A percentile compares a stretch with the other conserved stretches of the same genome.
Evolutionary conservation across 176 grass and related monocot genomes (phyloP).

Genomic region (Cymbopogon citratus): DNA sequence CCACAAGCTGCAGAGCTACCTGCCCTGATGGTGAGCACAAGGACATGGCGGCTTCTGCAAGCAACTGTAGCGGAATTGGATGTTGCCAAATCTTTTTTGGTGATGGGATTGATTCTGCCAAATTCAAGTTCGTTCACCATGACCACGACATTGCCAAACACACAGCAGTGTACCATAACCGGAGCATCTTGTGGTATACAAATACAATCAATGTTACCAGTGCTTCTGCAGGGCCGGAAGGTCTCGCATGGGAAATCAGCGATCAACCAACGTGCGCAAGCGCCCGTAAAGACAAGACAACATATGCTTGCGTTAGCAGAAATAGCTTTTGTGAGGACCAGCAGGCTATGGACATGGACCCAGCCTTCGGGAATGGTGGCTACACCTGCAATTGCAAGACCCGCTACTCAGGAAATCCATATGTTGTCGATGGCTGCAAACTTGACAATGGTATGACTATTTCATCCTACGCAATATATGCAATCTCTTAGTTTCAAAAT

Average conservation of each 20-base stretch:
- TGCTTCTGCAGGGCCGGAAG: background rate
- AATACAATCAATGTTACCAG: background rate
- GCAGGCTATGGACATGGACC: too few relatives aligned
- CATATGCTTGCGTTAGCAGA: background rate
- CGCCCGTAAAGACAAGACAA: background rate
- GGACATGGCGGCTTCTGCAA: too few relatives aligned
- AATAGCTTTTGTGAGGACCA: background rate
- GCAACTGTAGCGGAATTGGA: background rate
- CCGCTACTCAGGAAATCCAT: background rate
- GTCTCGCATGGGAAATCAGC: background rate
- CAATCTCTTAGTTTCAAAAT: too few relatives aligned
- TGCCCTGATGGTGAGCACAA: too few relatives aligned
- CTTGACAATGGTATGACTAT: background rate
- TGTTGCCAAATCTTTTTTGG: background rate
- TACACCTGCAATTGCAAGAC: background rate
- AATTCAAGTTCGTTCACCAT: background rate
- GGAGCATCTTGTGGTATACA: background rate
- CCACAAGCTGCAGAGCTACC: too few relatives aligned
- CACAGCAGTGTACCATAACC: background rate
- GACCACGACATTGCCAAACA: too few relatives aligned
- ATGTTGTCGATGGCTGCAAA: background rate
- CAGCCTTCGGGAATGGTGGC: background rate
- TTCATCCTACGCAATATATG: too few relatives aligned
- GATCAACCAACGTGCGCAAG: background rate
- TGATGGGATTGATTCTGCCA: background rate